Evolutionary conservation across 2,329 filamentous ascomycete species (phyloP).

Genomic region (Aspergillus latus): DNA sequence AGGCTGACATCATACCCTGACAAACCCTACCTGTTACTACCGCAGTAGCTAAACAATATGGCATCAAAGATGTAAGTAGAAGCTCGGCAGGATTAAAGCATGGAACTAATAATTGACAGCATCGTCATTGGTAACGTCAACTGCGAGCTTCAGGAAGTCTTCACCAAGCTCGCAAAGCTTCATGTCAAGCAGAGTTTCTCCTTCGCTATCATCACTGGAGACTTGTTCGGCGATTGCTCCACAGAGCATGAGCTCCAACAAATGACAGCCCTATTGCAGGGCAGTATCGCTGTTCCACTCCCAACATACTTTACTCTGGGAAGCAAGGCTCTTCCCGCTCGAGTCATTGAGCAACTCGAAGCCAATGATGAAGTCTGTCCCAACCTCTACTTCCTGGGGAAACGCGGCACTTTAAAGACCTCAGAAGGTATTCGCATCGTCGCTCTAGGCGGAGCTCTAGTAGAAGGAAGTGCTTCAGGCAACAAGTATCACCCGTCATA

Average conservation of each 20-base stretch:
- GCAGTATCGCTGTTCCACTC: conserved; percentile 71
- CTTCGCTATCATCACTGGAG: conserved; percentile 79
- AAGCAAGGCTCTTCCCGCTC: conserved; percentile 66
- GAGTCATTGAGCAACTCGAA: conserved; percentile 71
- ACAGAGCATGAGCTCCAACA: conserved; percentile 56
- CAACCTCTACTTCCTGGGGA: conserved; percentile 89
- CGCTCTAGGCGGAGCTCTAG: conserved; percentile 72
- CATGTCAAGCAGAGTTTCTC: conserved; percentile 87
- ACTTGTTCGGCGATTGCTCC: conserved; percentile 67
- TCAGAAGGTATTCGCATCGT: conserved; percentile 86
- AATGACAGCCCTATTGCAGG: conserved; percentile 66
- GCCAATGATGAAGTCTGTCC: conserved; percentile 73
- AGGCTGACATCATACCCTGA: conserved; percentile 15
- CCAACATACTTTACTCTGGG: conserved; percentile 91
- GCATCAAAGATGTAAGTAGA: conserved; percentile 57
- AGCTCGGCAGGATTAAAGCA: background rate
- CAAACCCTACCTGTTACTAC: conserved; percentile 5
- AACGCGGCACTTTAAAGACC: conserved; percentile 83
- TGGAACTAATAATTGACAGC: conserved; percentile 35
- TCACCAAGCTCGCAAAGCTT: conserved; percentile 75
- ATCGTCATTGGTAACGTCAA: conserved; percentile 80
- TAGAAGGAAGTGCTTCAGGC: conserved; percentile 48
- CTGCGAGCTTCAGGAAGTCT: conserved; percentile 71
- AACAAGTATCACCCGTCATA: conserved; percentile 75
- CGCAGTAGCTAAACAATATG: conserved; percentile 41